Evolutionary conservation across 139 green algal genomes (phyloP).

Genomic region (Chara braunii): DNA sequence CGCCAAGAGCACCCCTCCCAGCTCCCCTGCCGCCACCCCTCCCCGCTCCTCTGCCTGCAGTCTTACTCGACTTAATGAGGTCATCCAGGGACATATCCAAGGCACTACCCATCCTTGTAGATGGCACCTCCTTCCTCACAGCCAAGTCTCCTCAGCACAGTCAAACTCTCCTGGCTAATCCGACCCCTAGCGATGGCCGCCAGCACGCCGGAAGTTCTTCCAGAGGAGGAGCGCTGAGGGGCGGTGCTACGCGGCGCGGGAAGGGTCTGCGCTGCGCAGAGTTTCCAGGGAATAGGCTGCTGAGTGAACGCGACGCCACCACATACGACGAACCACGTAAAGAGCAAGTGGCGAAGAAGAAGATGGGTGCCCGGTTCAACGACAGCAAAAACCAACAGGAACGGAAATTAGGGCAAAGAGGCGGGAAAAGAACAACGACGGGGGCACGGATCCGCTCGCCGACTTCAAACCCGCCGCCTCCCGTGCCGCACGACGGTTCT

Average conservation of each 20-base stretch:
- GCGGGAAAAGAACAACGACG: not conserved
- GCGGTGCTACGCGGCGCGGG: not conserved
- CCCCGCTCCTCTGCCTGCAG: not conserved
- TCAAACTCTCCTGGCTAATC: not conserved
- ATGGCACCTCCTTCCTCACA: too few species aligned
- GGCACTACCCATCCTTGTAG: constrained; percentile 9
- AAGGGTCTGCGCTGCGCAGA: not conserved
- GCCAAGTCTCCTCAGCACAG: not conserved
- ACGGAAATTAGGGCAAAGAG: not conserved
- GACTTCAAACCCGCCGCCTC: not conserved
- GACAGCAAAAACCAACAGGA: not conserved
- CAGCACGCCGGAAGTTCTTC: not conserved
- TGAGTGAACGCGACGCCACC: not conserved
- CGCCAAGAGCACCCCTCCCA: constrained; percentile 15
- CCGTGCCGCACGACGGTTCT: too few species aligned
- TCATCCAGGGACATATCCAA: constrained; percentile 42
- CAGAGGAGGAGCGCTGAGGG: not conserved
- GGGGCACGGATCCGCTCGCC: not conserved
- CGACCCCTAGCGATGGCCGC: not conserved
- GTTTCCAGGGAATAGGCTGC: not conserved
- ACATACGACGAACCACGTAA: not conserved
- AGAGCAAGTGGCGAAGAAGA: not conserved
- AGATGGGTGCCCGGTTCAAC: not conserved
- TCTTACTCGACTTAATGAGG: constrained; percentile 40
- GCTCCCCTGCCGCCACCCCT: constrained; percentile 12